phyloP scores from a whole-genome alignment of 2,329 filamentous ascomycete genomes.

The Fusarium udum region DNA sequence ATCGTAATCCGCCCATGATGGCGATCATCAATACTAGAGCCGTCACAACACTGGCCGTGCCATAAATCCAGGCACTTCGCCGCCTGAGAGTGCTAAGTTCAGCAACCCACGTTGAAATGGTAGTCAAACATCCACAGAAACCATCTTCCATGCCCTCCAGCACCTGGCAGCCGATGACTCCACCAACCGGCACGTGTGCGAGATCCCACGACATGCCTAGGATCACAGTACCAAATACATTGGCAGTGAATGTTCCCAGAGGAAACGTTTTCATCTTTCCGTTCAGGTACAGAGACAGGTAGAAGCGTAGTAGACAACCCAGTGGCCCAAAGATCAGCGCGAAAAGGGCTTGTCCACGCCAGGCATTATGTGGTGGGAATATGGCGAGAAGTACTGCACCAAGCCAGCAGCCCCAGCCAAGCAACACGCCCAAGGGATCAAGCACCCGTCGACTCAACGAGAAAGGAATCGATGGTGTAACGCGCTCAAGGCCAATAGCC shows the following conservation, averaged over 20 bases:
- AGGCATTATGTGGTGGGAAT: slow-evolving; percentile 75
- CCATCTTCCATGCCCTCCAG: slow-evolving; percentile 73
- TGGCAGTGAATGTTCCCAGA: slow-evolving; percentile 85
- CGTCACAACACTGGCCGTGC: slow-evolving; percentile 65
- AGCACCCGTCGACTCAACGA: slow-evolving; percentile 65
- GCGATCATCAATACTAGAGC: slow-evolving; percentile 70
- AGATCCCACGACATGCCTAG: slow-evolving; percentile 82
- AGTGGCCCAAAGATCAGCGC: slow-evolving; percentile 83
- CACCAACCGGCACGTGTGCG: slow-evolving; percentile 70
- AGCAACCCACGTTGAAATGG: slow-evolving; percentile 73
- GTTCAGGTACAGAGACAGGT: slow-evolving; percentile 77
- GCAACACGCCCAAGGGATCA: slow-evolving; percentile 69
- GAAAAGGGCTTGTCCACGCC: slow-evolving; percentile 81
- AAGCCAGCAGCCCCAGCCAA: slow-evolving; percentile 81
- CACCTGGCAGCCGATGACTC: slow-evolving; percentile 72
- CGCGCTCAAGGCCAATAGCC: slow-evolving; percentile 67
- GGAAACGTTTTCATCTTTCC: slow-evolving; percentile 74
- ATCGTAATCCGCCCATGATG: slow-evolving; percentile 79
- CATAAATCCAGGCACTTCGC: slow-evolving; percentile 74
- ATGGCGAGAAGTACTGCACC: slow-evolving; percentile 77
- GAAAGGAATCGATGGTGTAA: slow-evolving; percentile 70
- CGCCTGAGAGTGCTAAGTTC: slow-evolving; percentile 65
- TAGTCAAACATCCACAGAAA: slow-evolving; percentile 73
- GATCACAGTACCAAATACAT: slow-evolving; percentile 79
- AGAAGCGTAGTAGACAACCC: slow-evolving; percentile 81